Evolutionary conservation across 345 rosid genomes (phyloP).

Genomic region (Psidium guajava): DNA sequence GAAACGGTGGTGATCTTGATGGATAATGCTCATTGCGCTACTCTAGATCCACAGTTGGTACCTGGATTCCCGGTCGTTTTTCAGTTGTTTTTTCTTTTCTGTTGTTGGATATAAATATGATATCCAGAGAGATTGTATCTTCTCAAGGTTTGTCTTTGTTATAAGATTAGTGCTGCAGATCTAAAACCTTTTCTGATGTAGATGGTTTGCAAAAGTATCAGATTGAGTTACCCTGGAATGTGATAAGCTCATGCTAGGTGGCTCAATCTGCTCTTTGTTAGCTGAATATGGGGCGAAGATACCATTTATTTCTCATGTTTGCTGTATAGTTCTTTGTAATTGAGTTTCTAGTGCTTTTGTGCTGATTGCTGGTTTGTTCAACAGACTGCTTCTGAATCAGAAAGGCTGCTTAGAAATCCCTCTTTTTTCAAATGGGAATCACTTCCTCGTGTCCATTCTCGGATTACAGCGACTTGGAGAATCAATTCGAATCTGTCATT

Average conservation of each 20-base stretch:
- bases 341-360: neutral
- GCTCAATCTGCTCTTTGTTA: neutral
- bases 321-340: neutral
- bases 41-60: too few species aligned
- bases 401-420: slow-evolving; percentile 3
- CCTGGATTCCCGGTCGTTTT: too few species aligned
- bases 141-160: neutral
- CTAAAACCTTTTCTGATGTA: neutral
- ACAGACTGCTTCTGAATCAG: neutral
- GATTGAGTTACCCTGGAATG: neutral
- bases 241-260: neutral
- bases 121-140: too few species aligned
- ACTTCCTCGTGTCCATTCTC: slow-evolving; percentile 51
- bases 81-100: too few species aligned
- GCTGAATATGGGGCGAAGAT: neutral
- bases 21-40: too few species aligned
- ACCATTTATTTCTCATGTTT: neutral
- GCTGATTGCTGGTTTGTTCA: neutral
- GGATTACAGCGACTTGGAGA: slow-evolving; percentile 42
- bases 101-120: too few species aligned
- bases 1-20: too few species aligned
- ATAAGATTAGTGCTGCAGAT: neutral
- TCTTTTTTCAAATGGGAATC: slow-evolving; percentile 46
- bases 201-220: neutral
- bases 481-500: slow-evolving; percentile 47